Evolutionary conservation across 495 filamentous ascomycete species (phyloP), one percentile per base, ranked within the genome.

Genomic region (Neurospora sp.): DNA sequence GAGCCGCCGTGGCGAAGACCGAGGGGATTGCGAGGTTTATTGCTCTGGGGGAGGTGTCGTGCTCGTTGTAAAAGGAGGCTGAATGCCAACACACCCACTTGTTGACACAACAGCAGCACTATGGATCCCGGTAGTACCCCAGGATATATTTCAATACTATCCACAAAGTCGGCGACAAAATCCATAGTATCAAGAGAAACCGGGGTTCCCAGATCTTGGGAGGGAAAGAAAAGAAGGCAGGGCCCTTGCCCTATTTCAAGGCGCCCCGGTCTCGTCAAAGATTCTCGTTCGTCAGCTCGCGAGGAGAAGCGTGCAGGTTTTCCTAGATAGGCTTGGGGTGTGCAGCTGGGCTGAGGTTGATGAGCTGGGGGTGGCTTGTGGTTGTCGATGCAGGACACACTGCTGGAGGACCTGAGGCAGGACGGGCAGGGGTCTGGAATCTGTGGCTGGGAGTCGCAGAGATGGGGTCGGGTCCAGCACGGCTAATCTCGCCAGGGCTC

Each of bases 401-500:
- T 42, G 40, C 40, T 7, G 40, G 40, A 42, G 40, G 40, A 42
- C 40, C 40, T 46, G 42, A 46, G 18, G 44, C n/a, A 48, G 44
- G 1, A 48, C 18, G 3, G 42, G 42, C 42, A 46, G 42, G 42
- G 44, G 9, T 48, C 44, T 22, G 44, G n/a, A 68, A 79, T 75
- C 69, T 59, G 73, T 71, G 71, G 74, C 74, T 73, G 66, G 74
- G 75, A 35, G 53, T 61, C 12, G 53, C 53, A 61, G 53, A 61
- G 79, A 79, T 81, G 79, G 79, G 80, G 72, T 75, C 66, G 70
- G 22, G 37, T 68, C 76, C 76, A 78, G 80, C 78, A 76, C 73
- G 75, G 72, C 76, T 74, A 79, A 82, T 82, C 78, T 81, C 76
- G 76, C 74, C 76, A 79, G 78, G 80, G 80, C 72, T 73, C 48